Evolutionary conservation across 2,329 filamentous ascomycete species (phyloP).

Genomic region (Aspergillus udagawae): DNA sequence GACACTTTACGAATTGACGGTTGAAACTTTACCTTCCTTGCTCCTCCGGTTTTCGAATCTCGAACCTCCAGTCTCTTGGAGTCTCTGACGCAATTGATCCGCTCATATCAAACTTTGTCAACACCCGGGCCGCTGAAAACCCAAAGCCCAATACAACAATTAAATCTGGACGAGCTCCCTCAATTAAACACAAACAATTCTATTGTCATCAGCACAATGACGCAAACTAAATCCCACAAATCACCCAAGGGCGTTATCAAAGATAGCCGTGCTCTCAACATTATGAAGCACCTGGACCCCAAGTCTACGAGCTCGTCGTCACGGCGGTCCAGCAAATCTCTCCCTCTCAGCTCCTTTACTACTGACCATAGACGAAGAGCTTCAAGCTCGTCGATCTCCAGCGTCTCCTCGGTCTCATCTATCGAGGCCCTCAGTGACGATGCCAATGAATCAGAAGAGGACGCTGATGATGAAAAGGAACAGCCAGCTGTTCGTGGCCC

Average conservation of each 20-base stretch:
- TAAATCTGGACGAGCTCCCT: background rate
- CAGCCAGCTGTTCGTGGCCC: conserved; percentile 38
- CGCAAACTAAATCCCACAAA: conserved; percentile 25
- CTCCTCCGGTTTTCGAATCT: conserved; percentile 1
- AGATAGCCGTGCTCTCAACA: conserved; percentile 16
- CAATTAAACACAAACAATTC: conserved; percentile 14
- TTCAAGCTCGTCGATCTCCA: conserved; percentile 34
- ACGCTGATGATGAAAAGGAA: conserved; percentile 43
- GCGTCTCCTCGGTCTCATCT: conserved; percentile 35
- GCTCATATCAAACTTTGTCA: conserved; percentile 17
- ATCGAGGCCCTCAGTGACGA: conserved; percentile 34
- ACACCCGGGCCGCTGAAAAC: background rate
- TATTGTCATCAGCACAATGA: conserved; percentile 16
- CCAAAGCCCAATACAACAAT: conserved; percentile 4
- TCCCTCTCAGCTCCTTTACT: conserved; percentile 17
- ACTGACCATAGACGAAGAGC: conserved; percentile 33
- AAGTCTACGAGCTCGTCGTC: conserved; percentile 18
- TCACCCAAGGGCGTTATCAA: conserved; percentile 24
- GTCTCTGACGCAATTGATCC: conserved; percentile 19
- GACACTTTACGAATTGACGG: conserved; percentile 12
- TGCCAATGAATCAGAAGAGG: conserved; percentile 36
- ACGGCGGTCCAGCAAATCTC: conserved; percentile 23
- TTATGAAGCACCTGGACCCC: conserved; percentile 20
- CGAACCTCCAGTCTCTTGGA: background rate
- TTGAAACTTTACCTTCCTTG: conserved; percentile 7